Evolutionary conservation across 2,329 filamentous ascomycete species (phyloP).

Genomic region (Teratosphaeria destructans): DNA sequence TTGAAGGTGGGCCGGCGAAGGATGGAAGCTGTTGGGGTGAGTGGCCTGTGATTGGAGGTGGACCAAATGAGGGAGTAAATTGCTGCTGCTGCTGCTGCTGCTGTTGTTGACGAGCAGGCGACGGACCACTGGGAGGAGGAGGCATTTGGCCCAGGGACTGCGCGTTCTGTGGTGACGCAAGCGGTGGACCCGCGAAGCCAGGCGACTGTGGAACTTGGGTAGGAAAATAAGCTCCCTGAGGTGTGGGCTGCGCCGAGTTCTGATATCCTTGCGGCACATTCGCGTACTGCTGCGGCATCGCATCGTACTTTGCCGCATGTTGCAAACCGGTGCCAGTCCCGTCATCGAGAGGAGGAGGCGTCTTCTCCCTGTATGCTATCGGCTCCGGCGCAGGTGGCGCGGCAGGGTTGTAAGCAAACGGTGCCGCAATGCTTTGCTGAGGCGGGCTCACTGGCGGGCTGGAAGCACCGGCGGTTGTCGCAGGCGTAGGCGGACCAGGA

Average conservation of each 20-base stretch:
- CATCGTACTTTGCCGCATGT: conserved; percentile 29
- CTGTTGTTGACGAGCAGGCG: conserved; percentile 12
- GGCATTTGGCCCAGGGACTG: conserved; percentile 13
- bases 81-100: conserved; percentile 2
- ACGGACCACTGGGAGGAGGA: conserved; percentile 8
- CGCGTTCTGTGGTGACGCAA: conserved; percentile 5
- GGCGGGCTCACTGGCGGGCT: conserved; percentile 12
- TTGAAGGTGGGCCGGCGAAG: conserved; percentile 5
- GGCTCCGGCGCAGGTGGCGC: conserved; percentile 65
- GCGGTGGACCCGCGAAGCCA: conserved; percentile 11
- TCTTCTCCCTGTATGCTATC: conserved; percentile 66
- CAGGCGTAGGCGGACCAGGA: conserved; percentile 21
- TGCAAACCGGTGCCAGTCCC: conserved; percentile 38
- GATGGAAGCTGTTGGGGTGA: not conserved
- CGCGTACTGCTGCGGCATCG: conserved; percentile 17
- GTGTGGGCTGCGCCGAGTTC: conserved; percentile 18
- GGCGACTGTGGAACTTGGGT: conserved; percentile 20
- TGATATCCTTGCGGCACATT: conserved; percentile 11
- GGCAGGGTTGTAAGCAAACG: conserved; percentile 70
- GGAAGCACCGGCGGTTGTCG: conserved; percentile 10
- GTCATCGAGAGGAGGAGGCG: conserved; percentile 61
- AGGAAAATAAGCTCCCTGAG: conserved; percentile 29
- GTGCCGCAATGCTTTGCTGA: conserved; percentile 23
- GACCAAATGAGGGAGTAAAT: conserved; percentile 1
- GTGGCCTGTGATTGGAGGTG: not conserved